Percentiles rank a stretch among this genome's conserved stretches.
Conservation (phyloP, 345 rosid species). For the Hevea brasiliensis region DNA sequence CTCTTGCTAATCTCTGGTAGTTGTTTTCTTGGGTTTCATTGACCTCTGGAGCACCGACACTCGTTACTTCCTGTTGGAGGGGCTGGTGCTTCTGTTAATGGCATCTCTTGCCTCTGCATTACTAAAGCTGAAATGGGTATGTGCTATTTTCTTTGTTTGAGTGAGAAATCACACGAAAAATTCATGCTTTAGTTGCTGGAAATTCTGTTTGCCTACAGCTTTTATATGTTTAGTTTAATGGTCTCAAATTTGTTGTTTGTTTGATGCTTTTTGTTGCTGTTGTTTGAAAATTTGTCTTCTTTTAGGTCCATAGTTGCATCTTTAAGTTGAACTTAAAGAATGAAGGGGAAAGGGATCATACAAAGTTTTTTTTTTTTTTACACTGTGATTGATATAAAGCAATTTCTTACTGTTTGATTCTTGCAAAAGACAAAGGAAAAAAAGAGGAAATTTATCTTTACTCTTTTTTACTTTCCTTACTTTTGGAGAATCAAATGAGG, state of each 20-base stretch:
- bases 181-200: conserved; percentile 23
- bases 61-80: neutral
- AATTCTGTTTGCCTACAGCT: neutral
- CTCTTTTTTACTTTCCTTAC: neutral
- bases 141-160: neutral
- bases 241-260: neutral
- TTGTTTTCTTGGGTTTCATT: neutral
- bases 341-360: neutral
- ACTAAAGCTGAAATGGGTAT: conserved; percentile 22
- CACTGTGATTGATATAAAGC: neutral
- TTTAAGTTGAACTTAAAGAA: conserved; percentile 7
- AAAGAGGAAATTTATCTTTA: neutral
- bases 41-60: conserved; percentile 37
- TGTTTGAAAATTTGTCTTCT: too few relatives aligned
- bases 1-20: conserved; percentile 17
- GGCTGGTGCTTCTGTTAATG: conserved; percentile 14
- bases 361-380: neutral
- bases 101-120: conserved; percentile 25
- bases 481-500: neutral
- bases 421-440: neutral
- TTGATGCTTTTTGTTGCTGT: neutral
- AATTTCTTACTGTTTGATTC: conserved; percentile 16
- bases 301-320: neutral
- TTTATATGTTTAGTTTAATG: neutral
- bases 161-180: conserved; percentile 7